Conservation (phyloP, 176 grass and related monocot species). For the Coix lacrymajobi region DNA sequence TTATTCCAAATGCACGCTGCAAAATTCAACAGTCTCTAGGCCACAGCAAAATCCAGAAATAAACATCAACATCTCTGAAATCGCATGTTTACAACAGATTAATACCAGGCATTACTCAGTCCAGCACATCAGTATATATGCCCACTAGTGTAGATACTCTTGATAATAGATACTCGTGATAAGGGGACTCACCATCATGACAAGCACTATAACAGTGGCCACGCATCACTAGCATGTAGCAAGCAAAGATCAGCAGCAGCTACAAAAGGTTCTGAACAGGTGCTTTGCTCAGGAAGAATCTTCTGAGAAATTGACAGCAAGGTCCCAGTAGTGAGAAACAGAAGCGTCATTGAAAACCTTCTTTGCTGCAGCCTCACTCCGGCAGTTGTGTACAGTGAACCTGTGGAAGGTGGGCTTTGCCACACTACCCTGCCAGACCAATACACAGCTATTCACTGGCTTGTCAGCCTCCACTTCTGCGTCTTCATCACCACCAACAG, state of each 20-base stretch:
- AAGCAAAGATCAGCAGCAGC: background rate
- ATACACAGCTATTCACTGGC: conserved; percentile 59
- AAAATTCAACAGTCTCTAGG: background rate
- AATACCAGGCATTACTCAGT: background rate
- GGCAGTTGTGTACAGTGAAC: conserved; percentile 73
- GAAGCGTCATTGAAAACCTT: conserved; percentile 77
- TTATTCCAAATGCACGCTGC: background rate
- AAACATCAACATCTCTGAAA: background rate
- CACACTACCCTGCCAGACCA: conserved; percentile 92
- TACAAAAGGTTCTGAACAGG: background rate
- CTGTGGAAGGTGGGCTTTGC: conserved; percentile 62
- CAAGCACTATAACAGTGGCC: background rate
- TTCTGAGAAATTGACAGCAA: conserved; percentile 66
- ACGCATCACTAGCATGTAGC: background rate
- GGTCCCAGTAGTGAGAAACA: conserved; percentile 93
- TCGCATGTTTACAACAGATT: background rate
- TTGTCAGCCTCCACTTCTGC: conserved; percentile 48
- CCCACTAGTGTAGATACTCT: background rate
- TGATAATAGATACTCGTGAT: too few relatives aligned
- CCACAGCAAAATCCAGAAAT: background rate
- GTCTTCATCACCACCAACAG: conserved; percentile 55
- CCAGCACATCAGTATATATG: background rate
- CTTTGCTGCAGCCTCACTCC: conserved; percentile 79
- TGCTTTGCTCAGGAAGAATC: conserved; percentile 40
- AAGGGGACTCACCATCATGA: background rate